Evolutionary conservation across 768 basidiomycete species (phyloP).

Genomic region (Termitomyces sp.): DNA sequence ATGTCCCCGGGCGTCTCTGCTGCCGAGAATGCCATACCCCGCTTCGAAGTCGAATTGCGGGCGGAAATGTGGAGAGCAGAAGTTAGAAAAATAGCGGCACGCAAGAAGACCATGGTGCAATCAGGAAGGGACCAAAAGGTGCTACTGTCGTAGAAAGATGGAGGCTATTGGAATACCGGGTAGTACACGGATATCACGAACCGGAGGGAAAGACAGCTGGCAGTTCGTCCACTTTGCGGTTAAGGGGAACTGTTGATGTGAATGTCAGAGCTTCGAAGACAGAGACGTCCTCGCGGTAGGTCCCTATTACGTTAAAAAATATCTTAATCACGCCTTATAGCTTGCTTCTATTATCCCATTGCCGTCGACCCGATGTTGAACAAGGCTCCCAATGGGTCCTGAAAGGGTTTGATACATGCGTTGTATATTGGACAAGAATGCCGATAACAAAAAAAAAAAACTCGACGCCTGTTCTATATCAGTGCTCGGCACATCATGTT

Average conservation of each 20-base stretch:
- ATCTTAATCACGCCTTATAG: neutral
- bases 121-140: neutral
- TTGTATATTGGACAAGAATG: neutral
- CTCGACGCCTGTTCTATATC: constrained; percentile 3
- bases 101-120: constrained; percentile 23
- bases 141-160: neutral
- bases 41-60: constrained; percentile 34
- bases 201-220: constrained; percentile 24
- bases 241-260: constrained; percentile 34
- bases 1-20: constrained; percentile 36
- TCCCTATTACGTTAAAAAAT: constrained; percentile 6
- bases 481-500: constrained; percentile 11
- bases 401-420: neutral
- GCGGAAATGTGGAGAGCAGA: constrained; percentile 26
- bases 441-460: constrained; percentile 10
- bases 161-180: constrained; percentile 8
- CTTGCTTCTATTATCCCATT: neutral
- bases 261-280: constrained; percentile 10
- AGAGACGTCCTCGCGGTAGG: neutral
- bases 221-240: constrained; percentile 24
- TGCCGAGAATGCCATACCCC: constrained; percentile 40
- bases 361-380: neutral
- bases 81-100: constrained; percentile 15
- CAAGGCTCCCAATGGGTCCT: neutral
- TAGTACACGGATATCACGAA: neutral